Percentiles rank a stretch among this genome's conserved stretches.
Conservation (phyloP, 2,329 filamentous ascomycete genomes). For the Geosmithia morbida region DNA sequence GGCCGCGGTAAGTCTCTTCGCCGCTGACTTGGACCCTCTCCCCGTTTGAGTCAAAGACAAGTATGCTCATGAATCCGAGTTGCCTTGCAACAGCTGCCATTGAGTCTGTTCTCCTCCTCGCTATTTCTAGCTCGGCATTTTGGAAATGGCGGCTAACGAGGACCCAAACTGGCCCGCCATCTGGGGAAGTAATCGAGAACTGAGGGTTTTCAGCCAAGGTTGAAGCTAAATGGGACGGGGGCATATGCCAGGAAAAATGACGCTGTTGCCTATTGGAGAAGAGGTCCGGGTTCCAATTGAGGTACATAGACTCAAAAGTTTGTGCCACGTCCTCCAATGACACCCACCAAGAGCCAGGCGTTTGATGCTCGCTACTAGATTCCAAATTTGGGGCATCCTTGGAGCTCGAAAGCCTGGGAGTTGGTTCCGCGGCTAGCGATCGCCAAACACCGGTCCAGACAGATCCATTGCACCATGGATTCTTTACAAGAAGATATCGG, state of each 20-base stretch:
- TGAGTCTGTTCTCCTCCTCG: constrained; percentile 19
- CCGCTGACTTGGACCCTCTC: constrained; percentile 62
- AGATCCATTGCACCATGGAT: constrained; percentile 82
- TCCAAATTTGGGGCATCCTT: background rate
- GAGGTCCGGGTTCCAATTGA: constrained; percentile 89
- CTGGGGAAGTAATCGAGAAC: constrained; percentile 50
- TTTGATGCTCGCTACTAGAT: background rate
- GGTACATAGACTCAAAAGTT: constrained; percentile 88
- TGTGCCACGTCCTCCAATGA: constrained; percentile 74
- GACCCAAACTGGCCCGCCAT: constrained; percentile 60
- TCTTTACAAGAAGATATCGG: constrained; percentile 72
- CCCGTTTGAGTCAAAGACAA: constrained; percentile 60
- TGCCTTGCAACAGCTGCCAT: constrained; percentile 32
- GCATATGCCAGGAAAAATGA: constrained; percentile 72
- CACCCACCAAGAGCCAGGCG: constrained; percentile 78
- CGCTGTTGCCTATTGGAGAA: constrained; percentile 75
- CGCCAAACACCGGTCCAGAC: constrained; percentile 46
- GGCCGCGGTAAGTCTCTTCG: constrained; percentile 55
- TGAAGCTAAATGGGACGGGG: constrained; percentile 31
- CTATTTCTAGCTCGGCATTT: constrained; percentile 46
- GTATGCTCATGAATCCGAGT: constrained; percentile 76
- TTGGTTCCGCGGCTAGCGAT: constrained; percentile 5
- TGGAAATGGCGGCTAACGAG: constrained; percentile 78
- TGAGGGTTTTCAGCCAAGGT: constrained; percentile 54
- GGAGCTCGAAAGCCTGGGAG: background rate